Base-by-base conservation (phyloP, 495 filamentous ascomycete species). In the Podospora bellae-mahoneyi region DNA sequence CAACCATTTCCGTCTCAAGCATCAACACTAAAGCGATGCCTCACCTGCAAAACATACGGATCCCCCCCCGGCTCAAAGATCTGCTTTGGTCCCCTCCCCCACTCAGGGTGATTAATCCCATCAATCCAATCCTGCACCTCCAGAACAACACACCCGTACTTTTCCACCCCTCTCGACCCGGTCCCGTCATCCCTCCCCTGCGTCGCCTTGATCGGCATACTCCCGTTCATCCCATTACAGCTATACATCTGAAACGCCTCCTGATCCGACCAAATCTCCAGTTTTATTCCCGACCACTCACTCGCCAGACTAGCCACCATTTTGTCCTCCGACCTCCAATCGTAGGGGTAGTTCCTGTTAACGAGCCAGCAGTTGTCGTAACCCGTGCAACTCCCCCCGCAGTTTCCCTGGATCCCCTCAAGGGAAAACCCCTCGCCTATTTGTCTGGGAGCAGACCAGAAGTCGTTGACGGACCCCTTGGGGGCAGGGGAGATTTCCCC, bases 191-290 rank as follows among this genome's bases (percentile, higher is more conserved):
- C 30, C 65, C 82, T 62, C 7, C 91, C 90, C 70, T 91, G 90
- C 60, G 90, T 85, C 68, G 83, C 75, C 80, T 90, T 90, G 60
- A 89, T 78, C 18, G 86, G 76, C 64, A 86, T 78, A 1, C 84
- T 84, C n/a, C 88, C 90, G 77, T 93, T 87, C 77, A 90, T 88
- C 16, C 85, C 85, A 73, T 86, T 85, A 79, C 91, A 94, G 30
- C 83, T 84, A 79, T 93, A 94, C 76, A 94, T 84, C 81, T 94
- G 91, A 72, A 92, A 83, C 10, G 88, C 91, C 18, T 87, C 87
- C 81, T 92, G 90, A 82, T 94, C 90, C 64, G 88, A 89, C 67
- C 84, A 85, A 65, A 94, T 77, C 32, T 92, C 90, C 62, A 94
- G 74, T 72, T 84, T 84, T 75, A 94, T 93, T 53, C 91, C 91